Evolutionary conservation across 2,329 filamentous ascomycete genomes (phyloP).

Genomic region (Sordariomycetes sp.): DNA sequence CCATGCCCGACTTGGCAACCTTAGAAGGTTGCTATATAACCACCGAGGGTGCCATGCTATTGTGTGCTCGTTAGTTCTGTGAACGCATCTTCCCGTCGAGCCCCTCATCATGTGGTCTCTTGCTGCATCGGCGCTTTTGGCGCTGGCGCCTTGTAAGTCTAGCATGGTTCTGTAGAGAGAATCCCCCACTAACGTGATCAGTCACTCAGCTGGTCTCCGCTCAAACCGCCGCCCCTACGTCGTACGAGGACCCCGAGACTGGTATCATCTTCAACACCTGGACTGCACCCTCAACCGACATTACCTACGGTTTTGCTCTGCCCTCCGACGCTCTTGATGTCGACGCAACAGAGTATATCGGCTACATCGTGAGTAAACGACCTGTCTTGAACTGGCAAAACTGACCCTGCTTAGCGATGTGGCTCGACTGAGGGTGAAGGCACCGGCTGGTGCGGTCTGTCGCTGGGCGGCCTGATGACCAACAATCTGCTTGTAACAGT

Average conservation of each 20-base stretch:
- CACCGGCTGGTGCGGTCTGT: constrained; percentile 50
- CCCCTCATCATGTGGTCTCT: constrained; percentile 6
- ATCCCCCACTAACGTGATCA: constrained; percentile 1
- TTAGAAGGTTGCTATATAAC: constrained; percentile 1
- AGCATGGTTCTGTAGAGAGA: too few species aligned
- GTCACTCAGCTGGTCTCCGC: constrained; percentile 6
- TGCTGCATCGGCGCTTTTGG: constrained; percentile 4
- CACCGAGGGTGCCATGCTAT: neutral
- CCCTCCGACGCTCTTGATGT: constrained; percentile 35
- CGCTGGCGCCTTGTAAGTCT: constrained; percentile 8
- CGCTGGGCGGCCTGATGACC: constrained; percentile 48
- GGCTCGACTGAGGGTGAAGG: constrained; percentile 30
- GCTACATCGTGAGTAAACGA: constrained; percentile 36
- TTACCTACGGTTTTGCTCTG: constrained; percentile 46
- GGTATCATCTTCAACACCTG: constrained; percentile 46
- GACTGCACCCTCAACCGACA: constrained; percentile 30
- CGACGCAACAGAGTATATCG: constrained; percentile 48
- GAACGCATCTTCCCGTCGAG: neutral
- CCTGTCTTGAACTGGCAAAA: neutral
- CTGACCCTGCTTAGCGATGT: constrained; percentile 28
- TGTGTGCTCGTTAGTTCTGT: neutral
- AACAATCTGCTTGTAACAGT: constrained; percentile 48
- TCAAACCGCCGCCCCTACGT: constrained; percentile 8
- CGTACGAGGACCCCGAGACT: constrained; percentile 35
- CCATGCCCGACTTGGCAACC: too few species aligned